Evolutionary conservation across 345 rosid species (phyloP).

Genomic region (Eucalyptus fibrosa): DNA sequence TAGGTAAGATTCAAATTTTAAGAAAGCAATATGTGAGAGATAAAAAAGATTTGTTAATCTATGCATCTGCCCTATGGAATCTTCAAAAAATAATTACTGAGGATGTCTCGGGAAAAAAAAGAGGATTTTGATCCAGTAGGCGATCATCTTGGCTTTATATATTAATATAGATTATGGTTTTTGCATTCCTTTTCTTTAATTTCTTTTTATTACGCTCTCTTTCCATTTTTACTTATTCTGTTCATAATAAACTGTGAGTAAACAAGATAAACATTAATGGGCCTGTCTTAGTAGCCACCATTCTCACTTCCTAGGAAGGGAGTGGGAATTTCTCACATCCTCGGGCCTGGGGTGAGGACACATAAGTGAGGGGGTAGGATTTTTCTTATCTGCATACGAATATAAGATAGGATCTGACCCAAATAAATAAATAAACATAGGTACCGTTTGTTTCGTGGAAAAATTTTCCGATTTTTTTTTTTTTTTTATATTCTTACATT

Average conservation of each 20-base stretch:
- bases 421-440: too few relatives aligned
- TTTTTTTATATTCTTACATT: accelerated
- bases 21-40: background rate
- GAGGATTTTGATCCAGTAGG: background rate
- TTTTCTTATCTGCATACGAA: too few relatives aligned
- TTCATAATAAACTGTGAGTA: background rate
- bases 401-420: too few relatives aligned
- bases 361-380: too few relatives aligned
- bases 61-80: background rate
- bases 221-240: background rate
- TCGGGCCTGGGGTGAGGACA: accelerated
- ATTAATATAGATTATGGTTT: background rate
- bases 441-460: accelerated
- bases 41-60: background rate
- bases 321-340: too few relatives aligned
- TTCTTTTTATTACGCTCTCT: background rate
- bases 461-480: accelerated
- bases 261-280: background rate
- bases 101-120: background rate
- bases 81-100: background rate
- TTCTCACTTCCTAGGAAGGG: accelerated
- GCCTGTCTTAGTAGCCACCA: accelerated
- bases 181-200: background rate
- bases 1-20: background rate
- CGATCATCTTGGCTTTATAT: background rate